Percentiles rank a stretch among this genome's conserved stretches.
Evolutionary conservation across 352 stramenopile species (phyloP).

Genomic region (Phytopythium aichiense): DNA sequence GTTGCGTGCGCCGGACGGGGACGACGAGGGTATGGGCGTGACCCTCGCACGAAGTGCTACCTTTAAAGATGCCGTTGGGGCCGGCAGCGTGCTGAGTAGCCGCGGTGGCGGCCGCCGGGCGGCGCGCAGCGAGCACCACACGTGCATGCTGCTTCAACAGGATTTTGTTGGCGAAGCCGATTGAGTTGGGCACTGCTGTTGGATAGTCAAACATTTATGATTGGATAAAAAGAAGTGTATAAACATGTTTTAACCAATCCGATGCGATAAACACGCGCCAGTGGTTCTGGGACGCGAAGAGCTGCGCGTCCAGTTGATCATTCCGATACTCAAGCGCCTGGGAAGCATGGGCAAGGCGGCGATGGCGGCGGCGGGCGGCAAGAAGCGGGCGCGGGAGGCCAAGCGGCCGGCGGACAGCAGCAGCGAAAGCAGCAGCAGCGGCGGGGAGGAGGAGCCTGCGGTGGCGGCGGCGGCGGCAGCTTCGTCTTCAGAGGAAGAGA

Average conservation of each 20-base stretch:
- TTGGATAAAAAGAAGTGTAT: background rate
- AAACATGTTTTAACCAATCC: background rate
- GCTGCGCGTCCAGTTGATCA: background rate
- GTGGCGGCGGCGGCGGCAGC: background rate
- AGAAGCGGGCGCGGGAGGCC: slow-evolving; percentile 33
- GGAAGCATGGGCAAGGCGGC: slow-evolving; percentile 11
- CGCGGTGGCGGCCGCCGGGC: background rate
- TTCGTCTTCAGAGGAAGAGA: slow-evolving; percentile 15
- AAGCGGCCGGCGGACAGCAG: background rate
- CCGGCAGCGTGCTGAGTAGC: background rate
- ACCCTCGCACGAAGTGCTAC: background rate
- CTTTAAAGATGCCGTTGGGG: background rate
- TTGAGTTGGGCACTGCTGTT: background rate
- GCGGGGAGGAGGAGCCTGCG: slow-evolving; percentile 1
- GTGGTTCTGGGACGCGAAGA: background rate
- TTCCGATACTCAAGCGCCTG: background rate
- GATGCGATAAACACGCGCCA: background rate
- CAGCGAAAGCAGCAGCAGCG: slow-evolving; percentile 1
- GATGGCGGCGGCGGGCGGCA: slow-evolving; percentile 7
- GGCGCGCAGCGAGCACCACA: background rate
- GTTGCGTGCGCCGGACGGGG: background rate
- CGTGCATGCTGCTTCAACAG: background rate
- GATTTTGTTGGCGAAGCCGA: background rate
- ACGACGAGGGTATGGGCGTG: background rate
- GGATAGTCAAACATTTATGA: background rate